Evolutionary conservation across 2,329 filamentous ascomycete genomes (phyloP).

Genomic region (Colletotrichum magnum): DNA sequence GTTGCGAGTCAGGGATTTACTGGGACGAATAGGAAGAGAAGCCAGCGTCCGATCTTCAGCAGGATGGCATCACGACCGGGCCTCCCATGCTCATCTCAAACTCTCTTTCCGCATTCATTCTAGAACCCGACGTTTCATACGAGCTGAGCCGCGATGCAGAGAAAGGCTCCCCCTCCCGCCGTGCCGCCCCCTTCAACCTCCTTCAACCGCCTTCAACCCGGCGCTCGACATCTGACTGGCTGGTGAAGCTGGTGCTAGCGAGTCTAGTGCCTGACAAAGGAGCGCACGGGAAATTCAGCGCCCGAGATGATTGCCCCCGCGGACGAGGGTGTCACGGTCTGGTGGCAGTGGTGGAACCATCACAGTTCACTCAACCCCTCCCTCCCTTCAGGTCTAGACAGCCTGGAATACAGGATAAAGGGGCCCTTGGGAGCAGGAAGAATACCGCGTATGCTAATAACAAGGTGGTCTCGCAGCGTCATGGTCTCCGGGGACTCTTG

Average conservation of each 20-base stretch:
- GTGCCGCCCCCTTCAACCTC: neutral
- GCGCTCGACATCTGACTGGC: neutral
- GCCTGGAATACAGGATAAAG: neutral
- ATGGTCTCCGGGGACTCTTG: neutral
- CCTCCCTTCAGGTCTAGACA: neutral
- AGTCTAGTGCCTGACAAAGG: slow-evolving; percentile 12
- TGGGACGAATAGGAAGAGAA: slow-evolving; percentile 16
- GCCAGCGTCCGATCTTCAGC: neutral
- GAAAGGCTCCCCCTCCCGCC: neutral
- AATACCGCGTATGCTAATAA: neutral
- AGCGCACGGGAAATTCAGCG: slow-evolving; percentile 1
- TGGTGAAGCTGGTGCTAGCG: neutral
- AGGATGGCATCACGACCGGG: slow-evolving; percentile 11
- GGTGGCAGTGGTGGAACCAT: neutral
- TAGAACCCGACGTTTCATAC: slow-evolving; percentile 37
- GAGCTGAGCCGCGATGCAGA: neutral
- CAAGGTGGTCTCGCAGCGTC: neutral
- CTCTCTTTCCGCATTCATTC: slow-evolving; percentile 29
- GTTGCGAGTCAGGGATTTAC: neutral
- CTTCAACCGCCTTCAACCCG: neutral
- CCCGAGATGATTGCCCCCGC: slow-evolving; percentile 11
- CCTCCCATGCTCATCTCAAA: slow-evolving; percentile 27
- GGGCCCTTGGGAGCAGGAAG: neutral
- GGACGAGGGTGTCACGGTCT: slow-evolving; percentile 13
- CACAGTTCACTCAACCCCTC: neutral